Evolutionary conservation across 2,329 filamentous ascomycete genomes (phyloP).

Genomic region (Magnaporthales sp.): DNA sequence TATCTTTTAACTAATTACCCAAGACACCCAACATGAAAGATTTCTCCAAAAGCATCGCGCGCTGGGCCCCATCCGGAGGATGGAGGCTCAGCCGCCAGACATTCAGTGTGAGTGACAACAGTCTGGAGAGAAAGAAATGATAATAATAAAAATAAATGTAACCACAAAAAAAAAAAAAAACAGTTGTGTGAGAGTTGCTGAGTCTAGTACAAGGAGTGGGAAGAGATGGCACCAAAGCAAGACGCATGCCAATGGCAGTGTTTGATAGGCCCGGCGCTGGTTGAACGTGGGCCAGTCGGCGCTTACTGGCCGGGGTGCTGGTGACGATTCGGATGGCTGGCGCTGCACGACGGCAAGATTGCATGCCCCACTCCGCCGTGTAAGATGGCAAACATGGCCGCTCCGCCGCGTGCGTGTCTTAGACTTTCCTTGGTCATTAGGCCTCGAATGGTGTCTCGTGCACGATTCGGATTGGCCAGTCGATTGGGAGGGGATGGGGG

Average conservation of each 20-base stretch:
- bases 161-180: not conserved
- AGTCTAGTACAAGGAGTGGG: slow-evolving; percentile 7
- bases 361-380: slow-evolving; percentile 25
- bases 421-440: slow-evolving; percentile 30
- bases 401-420: slow-evolving; percentile 36
- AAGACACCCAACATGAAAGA: slow-evolving; percentile 2
- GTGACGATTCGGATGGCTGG: slow-evolving; percentile 33
- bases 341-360: slow-evolving; percentile 29
- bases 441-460: slow-evolving; percentile 30
- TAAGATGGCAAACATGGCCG: slow-evolving; percentile 22
- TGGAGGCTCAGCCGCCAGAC: not conserved
- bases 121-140: not conserved
- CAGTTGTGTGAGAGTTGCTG: not conserved
- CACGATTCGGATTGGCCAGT: slow-evolving; percentile 26
- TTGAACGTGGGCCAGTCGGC: slow-evolving; percentile 34
- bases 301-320: slow-evolving; percentile 34
- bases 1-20: slow-evolving; percentile 4
- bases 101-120: not conserved
- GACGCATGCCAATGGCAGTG: slow-evolving; percentile 14
- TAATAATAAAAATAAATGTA: not conserved
- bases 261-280: slow-evolving; percentile 33
- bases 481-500: not conserved
- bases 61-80: not conserved
- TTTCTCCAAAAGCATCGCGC: slow-evolving; percentile 2
- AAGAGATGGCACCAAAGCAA: slow-evolving; percentile 9